Conservation (phyloP, 1,284 basidiomycete genomes). For the Moesziomyces aphidis region DNA sequence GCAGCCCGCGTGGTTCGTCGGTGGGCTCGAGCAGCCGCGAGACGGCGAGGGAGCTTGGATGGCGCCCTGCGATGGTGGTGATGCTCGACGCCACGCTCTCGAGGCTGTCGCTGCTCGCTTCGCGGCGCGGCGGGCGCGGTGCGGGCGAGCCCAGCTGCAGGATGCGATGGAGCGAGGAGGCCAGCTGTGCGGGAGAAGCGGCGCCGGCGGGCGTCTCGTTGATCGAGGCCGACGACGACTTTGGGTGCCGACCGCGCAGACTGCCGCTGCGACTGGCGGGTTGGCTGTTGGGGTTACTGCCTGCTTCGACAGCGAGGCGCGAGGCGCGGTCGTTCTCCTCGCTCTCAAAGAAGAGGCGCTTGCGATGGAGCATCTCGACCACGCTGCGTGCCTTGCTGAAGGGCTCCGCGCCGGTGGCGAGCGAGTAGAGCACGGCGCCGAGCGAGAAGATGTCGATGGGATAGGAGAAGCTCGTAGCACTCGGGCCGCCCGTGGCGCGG, state of each 20-base stretch:
- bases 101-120: slow-evolving; percentile 55
- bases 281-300: slow-evolving; percentile 37
- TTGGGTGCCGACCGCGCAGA: slow-evolving; percentile 34
- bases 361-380: slow-evolving; percentile 64
- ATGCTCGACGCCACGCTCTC: slow-evolving; percentile 57
- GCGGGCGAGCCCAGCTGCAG: slow-evolving; percentile 7
- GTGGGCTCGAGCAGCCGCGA: slow-evolving; percentile 48
- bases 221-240: background rate
- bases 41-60: slow-evolving; percentile 26
- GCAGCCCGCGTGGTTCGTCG: slow-evolving; percentile 33
- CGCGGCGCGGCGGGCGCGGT: slow-evolving; percentile 9
- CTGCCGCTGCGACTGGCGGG: slow-evolving; percentile 43
- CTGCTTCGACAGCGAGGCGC: slow-evolving; percentile 46
- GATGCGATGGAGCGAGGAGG: slow-evolving; percentile 17
- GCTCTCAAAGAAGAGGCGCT: slow-evolving; percentile 59
- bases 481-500: slow-evolving; percentile 37
- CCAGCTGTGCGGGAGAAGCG: slow-evolving; percentile 18
- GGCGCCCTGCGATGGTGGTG: slow-evolving; percentile 48
- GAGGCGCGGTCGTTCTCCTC: slow-evolving; percentile 63
- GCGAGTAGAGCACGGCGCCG: slow-evolving; percentile 63
- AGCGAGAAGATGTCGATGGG: slow-evolving; percentile 63
- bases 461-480: slow-evolving; percentile 50
- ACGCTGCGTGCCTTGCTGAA: slow-evolving; percentile 57
- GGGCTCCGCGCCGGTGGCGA: slow-evolving; percentile 62
- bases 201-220: slow-evolving; percentile 2